Evolutionary conservation across 2,329 filamentous ascomycete genomes (phyloP), one percentile per base, ranked within the genome.

Genomic region (Lasiodiplodia sp.): DNA sequence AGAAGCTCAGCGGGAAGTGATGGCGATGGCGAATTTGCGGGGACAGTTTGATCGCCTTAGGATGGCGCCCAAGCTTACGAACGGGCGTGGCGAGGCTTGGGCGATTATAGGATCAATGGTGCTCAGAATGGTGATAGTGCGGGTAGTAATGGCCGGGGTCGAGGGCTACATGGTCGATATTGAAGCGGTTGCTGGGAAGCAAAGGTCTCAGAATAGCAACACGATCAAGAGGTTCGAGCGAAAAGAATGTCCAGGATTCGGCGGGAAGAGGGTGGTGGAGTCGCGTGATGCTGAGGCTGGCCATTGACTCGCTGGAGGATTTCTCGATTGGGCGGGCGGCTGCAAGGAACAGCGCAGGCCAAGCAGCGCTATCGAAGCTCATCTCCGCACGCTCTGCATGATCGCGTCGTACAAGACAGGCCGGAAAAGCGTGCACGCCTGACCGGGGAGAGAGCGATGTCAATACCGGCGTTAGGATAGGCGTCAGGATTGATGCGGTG

Each of bases 341-440:
- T 64, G 60, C 60, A 64, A 64, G 60, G 60, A 64, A 64, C 60
- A 53, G 57, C 44, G 38, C 57, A n/a, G 57, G 38, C 57, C 38
- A 44, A 62, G 60, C 60, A 49, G 4, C 55, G 38, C 60, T 52
- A 52, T 64, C 60, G 60, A 64, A 38, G 60, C 60, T 47, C 51
- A 64, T 64, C 60, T 64, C 60, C 60, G 47, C 44, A 52, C 34
- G 8, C 40, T 52, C 60, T 64, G 60, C 58, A 63, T 63, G 58
- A 51, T 51, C 58, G 58, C 40, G 25, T 63, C 58, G 40, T n/a
- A 63, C 58, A 63, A 31, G 40, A 40, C 56, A 62, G 34, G 16
- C 52, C 44, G 21, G 21, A 58, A 23, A 40, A 8, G 58, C 58
- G 16, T 38, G 53, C 53, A 25, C 40, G 40, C 47, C 60, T 64